Evolutionary conservation across 2,329 filamentous ascomycete species (phyloP).

Genomic region (Penicillium sp.): DNA sequence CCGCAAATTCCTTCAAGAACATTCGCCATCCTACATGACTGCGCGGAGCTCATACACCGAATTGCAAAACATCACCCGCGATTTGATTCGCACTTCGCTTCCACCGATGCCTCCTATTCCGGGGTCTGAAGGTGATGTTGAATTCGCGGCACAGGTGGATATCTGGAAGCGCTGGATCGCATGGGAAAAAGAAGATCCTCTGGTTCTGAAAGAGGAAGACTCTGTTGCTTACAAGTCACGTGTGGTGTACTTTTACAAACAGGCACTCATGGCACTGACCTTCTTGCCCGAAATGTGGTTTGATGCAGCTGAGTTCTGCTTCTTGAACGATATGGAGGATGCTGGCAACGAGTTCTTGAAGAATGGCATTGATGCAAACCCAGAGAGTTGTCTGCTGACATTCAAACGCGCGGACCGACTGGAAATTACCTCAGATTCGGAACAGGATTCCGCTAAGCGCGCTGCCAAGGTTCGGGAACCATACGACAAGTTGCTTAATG

Average conservation of each 20-base stretch:
- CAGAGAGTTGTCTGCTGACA: slow-evolving; percentile 85
- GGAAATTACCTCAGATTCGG: slow-evolving; percentile 72
- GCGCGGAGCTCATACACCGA: slow-evolving; percentile 87
- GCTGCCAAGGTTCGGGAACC: slow-evolving; percentile 76
- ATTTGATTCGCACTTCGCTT: slow-evolving; percentile 72
- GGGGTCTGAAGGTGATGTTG: slow-evolving; percentile 81
- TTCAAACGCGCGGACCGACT: slow-evolving; percentile 87
- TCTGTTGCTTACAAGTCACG: slow-evolving; percentile 70
- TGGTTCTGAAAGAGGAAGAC: slow-evolving; percentile 83
- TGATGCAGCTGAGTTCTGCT: slow-evolving; percentile 90
- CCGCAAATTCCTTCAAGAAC: slow-evolving; percentile 90
- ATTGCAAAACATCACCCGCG: slow-evolving; percentile 81
- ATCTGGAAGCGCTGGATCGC: slow-evolving; percentile 92
- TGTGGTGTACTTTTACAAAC: slow-evolving; percentile 86
- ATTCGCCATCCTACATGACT: slow-evolving; percentile 92
- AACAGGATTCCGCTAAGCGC: slow-evolving; percentile 64
- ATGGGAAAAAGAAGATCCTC: slow-evolving; percentile 91
- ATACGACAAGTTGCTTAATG: slow-evolving; percentile 77
- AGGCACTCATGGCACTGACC: slow-evolving; percentile 85
- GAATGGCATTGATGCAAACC: slow-evolving; percentile 83
- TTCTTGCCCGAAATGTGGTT: slow-evolving; percentile 98
- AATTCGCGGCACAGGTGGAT: slow-evolving; percentile 79
- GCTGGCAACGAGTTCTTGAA: slow-evolving; percentile 77
- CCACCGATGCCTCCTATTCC: slow-evolving; percentile 77
- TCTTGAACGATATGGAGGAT: slow-evolving; percentile 67